A percentile compares a stretch with the other conserved stretches of the same genome.
These are phyloP conservation scores for Ogataea methylovora DNA, from an alignment of 805 yeast species.

Conservation along the genomic window DNA sequence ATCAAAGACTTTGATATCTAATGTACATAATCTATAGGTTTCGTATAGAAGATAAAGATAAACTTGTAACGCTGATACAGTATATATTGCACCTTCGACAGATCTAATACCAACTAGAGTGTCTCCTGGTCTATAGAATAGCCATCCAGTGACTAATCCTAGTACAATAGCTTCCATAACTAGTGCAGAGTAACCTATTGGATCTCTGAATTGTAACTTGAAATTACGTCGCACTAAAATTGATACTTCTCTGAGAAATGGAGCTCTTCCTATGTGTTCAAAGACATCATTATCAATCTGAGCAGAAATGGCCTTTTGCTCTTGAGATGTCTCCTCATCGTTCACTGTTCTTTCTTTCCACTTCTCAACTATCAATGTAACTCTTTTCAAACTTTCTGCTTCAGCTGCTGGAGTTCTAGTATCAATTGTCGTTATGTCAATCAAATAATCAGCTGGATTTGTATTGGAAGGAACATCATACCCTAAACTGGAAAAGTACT, in stretches of 20 bases:
- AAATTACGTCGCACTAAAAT: conserved; percentile 39
- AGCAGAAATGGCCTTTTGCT: neutral
- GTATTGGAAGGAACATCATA: conserved; percentile 31
- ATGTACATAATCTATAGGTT: conserved; percentile 46
- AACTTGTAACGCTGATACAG: conserved; percentile 44
- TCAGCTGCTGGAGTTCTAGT: conserved; percentile 31
- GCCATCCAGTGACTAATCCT: conserved; percentile 68
- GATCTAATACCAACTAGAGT: conserved; percentile 62
- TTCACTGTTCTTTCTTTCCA: conserved; percentile 30
- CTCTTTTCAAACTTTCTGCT: conserved; percentile 23
- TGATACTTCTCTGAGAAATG: conserved; percentile 32
- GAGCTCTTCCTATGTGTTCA: conserved; percentile 27
- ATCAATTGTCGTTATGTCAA: conserved; percentile 54
- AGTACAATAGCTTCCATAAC: conserved; percentile 37
- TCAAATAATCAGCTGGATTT: conserved; percentile 56
- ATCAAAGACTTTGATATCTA: conserved; percentile 49
- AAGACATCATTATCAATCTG: conserved; percentile 4
- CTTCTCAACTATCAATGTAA: conserved; percentile 23
- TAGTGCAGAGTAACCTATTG: conserved; percentile 37
- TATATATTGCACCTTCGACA: conserved; percentile 42
- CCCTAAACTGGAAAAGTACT: conserved; percentile 44
- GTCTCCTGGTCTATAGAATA: conserved; percentile 57
- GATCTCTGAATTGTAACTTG: conserved; percentile 43
- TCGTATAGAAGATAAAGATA: conserved; percentile 52
- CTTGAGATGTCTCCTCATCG: neutral